Percentiles rank a stretch among this genome's conserved stretches.
These are phyloP conservation scores for Yamadazyma insecticola DNA, from an alignment of 805 yeast species.

Conservation along the genomic window DNA sequence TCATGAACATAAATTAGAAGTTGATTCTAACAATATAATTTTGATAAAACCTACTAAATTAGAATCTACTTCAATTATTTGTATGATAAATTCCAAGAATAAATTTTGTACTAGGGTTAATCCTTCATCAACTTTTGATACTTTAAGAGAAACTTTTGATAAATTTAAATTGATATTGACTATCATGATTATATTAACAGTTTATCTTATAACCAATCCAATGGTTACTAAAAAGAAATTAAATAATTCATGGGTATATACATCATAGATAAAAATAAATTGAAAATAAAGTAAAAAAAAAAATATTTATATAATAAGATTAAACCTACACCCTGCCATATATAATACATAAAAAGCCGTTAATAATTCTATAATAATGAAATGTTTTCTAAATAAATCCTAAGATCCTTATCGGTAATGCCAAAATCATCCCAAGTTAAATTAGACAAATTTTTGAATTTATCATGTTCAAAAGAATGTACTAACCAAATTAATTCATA, in stretches of 20 bases:
- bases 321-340: background rate
- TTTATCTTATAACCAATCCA: slow-evolving; percentile 51
- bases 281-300: background rate
- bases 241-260: slow-evolving; percentile 47
- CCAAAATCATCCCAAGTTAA: slow-evolving; percentile 27
- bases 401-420: slow-evolving; percentile 13
- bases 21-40: slow-evolving; percentile 15
- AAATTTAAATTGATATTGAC: slow-evolving; percentile 60
- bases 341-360: background rate
- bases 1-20: slow-evolving; percentile 30
- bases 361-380: background rate
- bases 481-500: slow-evolving; percentile 39
- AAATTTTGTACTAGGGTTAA: slow-evolving; percentile 71
- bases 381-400: slow-evolving; percentile 7
- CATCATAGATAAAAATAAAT: background rate
- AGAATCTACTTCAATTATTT: slow-evolving; percentile 77
- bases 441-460: slow-evolving; percentile 6
- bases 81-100: slow-evolving; percentile 57
- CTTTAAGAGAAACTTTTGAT: slow-evolving; percentile 63
- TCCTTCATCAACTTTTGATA: slow-evolving; percentile 84
- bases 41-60: slow-evolving; percentile 50
- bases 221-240: slow-evolving; percentile 51
- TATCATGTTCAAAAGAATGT: slow-evolving; percentile 16
- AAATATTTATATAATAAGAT: background rate
- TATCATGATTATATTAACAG: slow-evolving; percentile 45